Percentiles rank a stretch among this genome's conserved stretches.
Evolutionary conservation across 2,329 filamentous ascomycete genomes (phyloP).

Genomic region (Zalaria sp.): DNA sequence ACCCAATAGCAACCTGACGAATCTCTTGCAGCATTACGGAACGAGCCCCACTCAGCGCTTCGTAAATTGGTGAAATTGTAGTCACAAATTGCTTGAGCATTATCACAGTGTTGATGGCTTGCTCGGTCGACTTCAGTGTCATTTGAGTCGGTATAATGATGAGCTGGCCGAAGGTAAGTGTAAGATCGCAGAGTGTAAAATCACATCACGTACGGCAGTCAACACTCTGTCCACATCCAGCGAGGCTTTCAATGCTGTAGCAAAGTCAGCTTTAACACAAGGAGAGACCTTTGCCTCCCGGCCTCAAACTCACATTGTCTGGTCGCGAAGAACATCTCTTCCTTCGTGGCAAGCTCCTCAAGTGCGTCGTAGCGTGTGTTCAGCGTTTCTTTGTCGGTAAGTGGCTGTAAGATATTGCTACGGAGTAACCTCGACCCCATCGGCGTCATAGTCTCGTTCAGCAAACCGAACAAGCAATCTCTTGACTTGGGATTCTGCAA

Average conservation of each 20-base stretch:
- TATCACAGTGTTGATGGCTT: conserved; percentile 73
- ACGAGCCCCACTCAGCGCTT: conserved; percentile 50
- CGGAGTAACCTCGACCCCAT: conserved; percentile 79
- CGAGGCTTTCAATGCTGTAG: conserved; percentile 52
- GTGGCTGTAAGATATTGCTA: conserved; percentile 78
- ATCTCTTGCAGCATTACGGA: conserved; percentile 54
- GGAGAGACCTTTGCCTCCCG: no score
- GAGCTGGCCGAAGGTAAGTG: conserved; percentile 24
- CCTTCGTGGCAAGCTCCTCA: conserved; percentile 65
- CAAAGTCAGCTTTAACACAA: no score
- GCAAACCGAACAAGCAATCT: conserved; percentile 67
- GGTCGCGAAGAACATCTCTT: conserved; percentile 70
- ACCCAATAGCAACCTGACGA: conserved; percentile 27
- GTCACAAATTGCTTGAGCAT: conserved; percentile 72
- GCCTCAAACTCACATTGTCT: conserved; percentile 34
- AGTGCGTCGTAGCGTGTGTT: conserved; percentile 65
- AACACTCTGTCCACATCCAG: conserved; percentile 68
- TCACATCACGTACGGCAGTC: conserved; percentile 37
- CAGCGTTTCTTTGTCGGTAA: conserved; percentile 57
- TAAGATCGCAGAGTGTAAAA: no score
- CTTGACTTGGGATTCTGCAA: conserved; percentile 62
- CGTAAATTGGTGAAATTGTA: conserved; percentile 51
- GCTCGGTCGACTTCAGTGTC: conserved; percentile 57
- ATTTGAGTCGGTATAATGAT: conserved; percentile 58
- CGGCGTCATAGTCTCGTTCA: conserved; percentile 74